Percentiles rank a stretch among this genome's conserved stretches.
These are phyloP conservation scores for Phytopythium helicoides DNA, from an alignment of 352 stramenopile genomes.

Conservation along the genomic window DNA sequence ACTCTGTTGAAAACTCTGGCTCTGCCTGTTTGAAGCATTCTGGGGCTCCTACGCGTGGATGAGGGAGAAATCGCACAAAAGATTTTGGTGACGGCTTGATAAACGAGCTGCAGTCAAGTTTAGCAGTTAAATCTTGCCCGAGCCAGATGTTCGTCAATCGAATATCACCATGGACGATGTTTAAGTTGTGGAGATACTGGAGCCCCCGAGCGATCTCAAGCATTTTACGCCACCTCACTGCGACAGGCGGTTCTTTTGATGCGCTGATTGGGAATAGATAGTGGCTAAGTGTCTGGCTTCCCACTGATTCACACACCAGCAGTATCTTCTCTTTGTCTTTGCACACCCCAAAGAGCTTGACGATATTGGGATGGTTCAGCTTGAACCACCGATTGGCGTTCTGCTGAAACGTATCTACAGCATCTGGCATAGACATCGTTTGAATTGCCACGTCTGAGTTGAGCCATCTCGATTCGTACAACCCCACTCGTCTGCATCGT, in stretches of 20 bases:
- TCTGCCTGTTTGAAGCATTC: neutral
- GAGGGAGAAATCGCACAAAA: neutral
- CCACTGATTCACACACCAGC: neutral
- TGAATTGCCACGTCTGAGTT: neutral
- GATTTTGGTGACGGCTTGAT: neutral
- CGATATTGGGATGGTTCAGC: neutral
- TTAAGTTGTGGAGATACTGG: neutral
- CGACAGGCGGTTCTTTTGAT: neutral
- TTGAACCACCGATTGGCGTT: neutral
- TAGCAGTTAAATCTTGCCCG: neutral
- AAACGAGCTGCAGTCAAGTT: neutral
- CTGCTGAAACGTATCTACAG: neutral
- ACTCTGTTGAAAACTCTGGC: neutral
- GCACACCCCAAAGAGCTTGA: neutral
- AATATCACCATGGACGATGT: neutral
- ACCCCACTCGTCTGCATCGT: neutral
- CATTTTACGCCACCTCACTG: neutral
- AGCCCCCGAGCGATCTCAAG: neutral
- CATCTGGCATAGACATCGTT: neutral
- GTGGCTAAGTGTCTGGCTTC: neutral
- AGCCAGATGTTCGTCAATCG: neutral
- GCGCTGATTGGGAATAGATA: neutral
- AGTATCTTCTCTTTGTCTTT: neutral
- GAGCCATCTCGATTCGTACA: neutral
- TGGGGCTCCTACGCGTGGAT: neutral